Conservation (phyloP, 495 filamentous ascomycete genomes). For the Trichoderma parareesei region DNA sequence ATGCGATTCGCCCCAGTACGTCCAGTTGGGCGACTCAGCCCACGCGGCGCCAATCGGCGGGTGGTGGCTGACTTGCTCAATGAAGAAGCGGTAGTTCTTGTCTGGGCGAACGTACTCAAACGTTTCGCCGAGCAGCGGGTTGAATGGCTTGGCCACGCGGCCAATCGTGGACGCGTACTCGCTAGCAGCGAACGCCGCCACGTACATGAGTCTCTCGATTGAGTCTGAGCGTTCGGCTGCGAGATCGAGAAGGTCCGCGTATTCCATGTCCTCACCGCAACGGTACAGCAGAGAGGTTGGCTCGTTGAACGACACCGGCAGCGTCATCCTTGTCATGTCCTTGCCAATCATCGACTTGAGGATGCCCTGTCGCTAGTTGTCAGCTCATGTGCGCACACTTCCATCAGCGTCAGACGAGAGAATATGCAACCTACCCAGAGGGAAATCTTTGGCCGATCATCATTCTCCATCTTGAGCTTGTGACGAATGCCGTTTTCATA, state of each 20-base stretch:
- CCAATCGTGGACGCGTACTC: conserved; percentile 96
- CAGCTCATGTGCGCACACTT: neutral
- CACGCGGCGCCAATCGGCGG: conserved; percentile 90
- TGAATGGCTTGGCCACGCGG: conserved; percentile 96
- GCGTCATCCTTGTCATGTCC: conserved; percentile 99
- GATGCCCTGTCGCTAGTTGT: conserved; percentile 56
- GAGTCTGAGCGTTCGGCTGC: conserved; percentile 81
- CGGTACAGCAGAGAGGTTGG: conserved; percentile 95
- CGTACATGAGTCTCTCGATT: conserved; percentile 89
- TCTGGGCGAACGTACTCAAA: conserved; percentile 95
- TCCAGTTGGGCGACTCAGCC: conserved; percentile 90
- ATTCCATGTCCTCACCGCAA: conserved; percentile 96
- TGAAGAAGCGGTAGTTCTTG: conserved; percentile 95
- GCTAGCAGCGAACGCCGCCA: conserved; percentile 88
- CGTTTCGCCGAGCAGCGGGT: conserved; percentile 90
- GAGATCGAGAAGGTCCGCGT: conserved; percentile 83
- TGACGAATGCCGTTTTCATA: conserved; percentile 81
- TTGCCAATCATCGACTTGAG: conserved; percentile 99
- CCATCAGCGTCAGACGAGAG: neutral
- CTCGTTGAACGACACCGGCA: conserved; percentile 98
- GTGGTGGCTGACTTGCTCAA: conserved; percentile 98
- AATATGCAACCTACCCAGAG: conserved; percentile 66
- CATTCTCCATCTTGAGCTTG: conserved; percentile 79
- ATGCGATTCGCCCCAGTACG: conserved; percentile 96
- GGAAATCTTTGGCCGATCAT: conserved; percentile 87